Conservation (phyloP, 495 filamentous ascomycete genomes). For the Penicillium canescens region DNA sequence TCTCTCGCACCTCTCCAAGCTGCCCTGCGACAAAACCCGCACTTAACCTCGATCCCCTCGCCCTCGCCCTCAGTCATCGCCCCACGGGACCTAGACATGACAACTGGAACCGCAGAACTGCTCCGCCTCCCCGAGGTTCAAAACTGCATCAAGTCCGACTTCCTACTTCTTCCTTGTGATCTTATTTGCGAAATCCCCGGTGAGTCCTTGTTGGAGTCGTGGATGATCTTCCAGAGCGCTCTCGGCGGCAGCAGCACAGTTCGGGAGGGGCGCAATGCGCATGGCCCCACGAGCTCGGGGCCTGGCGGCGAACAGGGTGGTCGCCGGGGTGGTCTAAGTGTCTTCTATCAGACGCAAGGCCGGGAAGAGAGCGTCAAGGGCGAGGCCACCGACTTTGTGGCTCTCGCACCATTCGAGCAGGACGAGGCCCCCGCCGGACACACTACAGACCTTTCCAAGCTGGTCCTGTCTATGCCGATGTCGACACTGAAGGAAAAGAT, state of each 20-base stretch:
- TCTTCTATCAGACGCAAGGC: slow-evolving; percentile 87
- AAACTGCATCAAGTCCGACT: slow-evolving; percentile 73
- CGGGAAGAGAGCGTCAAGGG: slow-evolving; percentile 72
- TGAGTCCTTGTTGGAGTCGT: slow-evolving; percentile 78
- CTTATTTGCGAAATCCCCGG: slow-evolving; percentile 88
- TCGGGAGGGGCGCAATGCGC: slow-evolving; percentile 25
- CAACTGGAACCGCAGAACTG: slow-evolving; percentile 86
- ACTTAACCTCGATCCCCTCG: slow-evolving; percentile 76
- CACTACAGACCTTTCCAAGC: slow-evolving; percentile 53
- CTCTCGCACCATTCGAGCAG: slow-evolving; percentile 62
- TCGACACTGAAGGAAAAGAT: slow-evolving; percentile 80
- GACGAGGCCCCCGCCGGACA: slow-evolving; percentile 48
- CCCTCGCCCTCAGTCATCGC: slow-evolving; percentile 75
- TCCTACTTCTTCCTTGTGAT: slow-evolving; percentile 90
- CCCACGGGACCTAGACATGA: slow-evolving; percentile 68
- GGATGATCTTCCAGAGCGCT: slow-evolving; percentile 81
- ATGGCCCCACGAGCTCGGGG: slow-evolving; percentile 37
- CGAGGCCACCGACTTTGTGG: slow-evolving; percentile 88
- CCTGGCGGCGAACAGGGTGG: slow-evolving; percentile 55
- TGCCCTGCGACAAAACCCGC: slow-evolving; percentile 81
- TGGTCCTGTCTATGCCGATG: slow-evolving; percentile 77
- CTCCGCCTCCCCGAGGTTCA: slow-evolving; percentile 76
- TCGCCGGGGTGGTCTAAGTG: slow-evolving; percentile 73
- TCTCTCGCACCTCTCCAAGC: slow-evolving; percentile 68
- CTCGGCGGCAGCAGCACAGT: slow-evolving; percentile 48